These are phyloP conservation scores for Cytospora paraplurivora DNA, from an alignment of 2,329 filamentous ascomycete species.

Conservation along the genomic window DNA sequence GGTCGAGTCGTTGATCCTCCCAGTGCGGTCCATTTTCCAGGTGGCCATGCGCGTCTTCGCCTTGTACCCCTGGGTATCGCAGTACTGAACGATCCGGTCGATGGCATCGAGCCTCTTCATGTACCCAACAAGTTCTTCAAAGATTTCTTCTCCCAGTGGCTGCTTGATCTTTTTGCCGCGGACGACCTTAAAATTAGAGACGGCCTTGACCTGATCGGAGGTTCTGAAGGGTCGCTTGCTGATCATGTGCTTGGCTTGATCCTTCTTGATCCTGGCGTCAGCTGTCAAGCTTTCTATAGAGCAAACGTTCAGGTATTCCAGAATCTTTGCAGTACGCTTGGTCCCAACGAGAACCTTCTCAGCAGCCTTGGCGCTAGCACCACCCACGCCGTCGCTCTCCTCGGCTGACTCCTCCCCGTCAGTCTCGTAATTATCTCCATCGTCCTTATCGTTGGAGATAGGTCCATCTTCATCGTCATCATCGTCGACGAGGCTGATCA, in stretches of 20 bases:
- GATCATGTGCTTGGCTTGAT: slow-evolving; percentile 69
- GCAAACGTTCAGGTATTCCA: slow-evolving; percentile 83
- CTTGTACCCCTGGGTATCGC: slow-evolving; percentile 68
- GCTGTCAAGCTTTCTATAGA: slow-evolving; percentile 76
- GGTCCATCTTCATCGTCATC: slow-evolving; percentile 17
- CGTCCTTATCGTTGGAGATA: slow-evolving; percentile 24
- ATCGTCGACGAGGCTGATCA: slow-evolving; percentile 22
- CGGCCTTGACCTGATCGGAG: slow-evolving; percentile 66
- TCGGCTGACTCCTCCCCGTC: slow-evolving; percentile 37
- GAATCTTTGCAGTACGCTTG: slow-evolving; percentile 51
- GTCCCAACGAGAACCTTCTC: slow-evolving; percentile 32
- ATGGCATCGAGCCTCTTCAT: slow-evolving; percentile 79
- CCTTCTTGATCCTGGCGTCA: slow-evolving; percentile 73
- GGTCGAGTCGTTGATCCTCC: slow-evolving; percentile 40
- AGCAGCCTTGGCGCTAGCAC: slow-evolving; percentile 16
- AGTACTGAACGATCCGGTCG: slow-evolving; percentile 76
- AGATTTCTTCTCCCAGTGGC: slow-evolving; percentile 55
- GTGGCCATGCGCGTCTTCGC: slow-evolving; percentile 49
- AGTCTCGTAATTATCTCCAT: slow-evolving; percentile 19
- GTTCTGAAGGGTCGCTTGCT: slow-evolving; percentile 72
- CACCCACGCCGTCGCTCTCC: slow-evolving; percentile 43
- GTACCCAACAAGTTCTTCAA: slow-evolving; percentile 65
- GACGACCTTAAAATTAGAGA: slow-evolving; percentile 47
- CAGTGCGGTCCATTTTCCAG: slow-evolving; percentile 54
- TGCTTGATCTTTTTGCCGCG: slow-evolving; percentile 48